These are phyloP conservation scores for Didymella lethalis DNA, from an alignment of 2,329 filamentous ascomycete species.

Conservation along the genomic window DNA sequence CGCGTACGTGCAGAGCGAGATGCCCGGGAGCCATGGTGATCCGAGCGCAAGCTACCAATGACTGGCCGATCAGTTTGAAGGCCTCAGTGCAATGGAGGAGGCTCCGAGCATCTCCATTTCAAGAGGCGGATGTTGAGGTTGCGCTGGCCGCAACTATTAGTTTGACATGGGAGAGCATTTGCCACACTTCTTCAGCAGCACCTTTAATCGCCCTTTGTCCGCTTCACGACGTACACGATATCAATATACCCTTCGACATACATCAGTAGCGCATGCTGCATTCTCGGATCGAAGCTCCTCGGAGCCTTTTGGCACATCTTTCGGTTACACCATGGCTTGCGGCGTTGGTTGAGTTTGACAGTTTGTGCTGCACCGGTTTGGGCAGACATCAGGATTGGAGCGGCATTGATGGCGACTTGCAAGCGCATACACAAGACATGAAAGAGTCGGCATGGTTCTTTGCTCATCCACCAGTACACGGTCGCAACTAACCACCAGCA, in stretches of 20 bases:
- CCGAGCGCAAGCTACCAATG: constrained; percentile 45
- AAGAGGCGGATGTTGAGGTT: constrained; percentile 18
- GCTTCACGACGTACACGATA: constrained; percentile 22
- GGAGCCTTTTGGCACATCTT: constrained; percentile 17
- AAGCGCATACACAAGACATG: constrained; percentile 11
- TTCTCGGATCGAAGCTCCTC: constrained; percentile 18
- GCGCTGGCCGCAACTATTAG: constrained; percentile 16
- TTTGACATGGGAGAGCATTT: constrained; percentile 11
- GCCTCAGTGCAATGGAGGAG: constrained; percentile 18
- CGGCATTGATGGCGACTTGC: constrained; percentile 19
- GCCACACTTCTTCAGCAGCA: constrained; percentile 14
- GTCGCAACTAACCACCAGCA: neutral
- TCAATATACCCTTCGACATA: constrained; percentile 16
- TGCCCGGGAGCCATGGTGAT: constrained; percentile 44
- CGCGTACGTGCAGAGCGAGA: constrained; percentile 44
- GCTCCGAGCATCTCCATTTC: neutral
- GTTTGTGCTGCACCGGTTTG: constrained; percentile 14
- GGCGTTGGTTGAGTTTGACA: constrained; percentile 18
- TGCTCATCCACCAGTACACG: neutral
- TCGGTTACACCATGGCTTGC: constrained; percentile 21
- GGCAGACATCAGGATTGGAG: constrained; percentile 7
- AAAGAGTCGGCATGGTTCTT: constrained; percentile 4
- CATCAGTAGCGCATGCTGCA: constrained; percentile 16
- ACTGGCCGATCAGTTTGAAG: constrained; percentile 41
- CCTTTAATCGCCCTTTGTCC: constrained; percentile 20